Conservation (phyloP, 306 rosid species). For the Quercus mongolica region DNA sequence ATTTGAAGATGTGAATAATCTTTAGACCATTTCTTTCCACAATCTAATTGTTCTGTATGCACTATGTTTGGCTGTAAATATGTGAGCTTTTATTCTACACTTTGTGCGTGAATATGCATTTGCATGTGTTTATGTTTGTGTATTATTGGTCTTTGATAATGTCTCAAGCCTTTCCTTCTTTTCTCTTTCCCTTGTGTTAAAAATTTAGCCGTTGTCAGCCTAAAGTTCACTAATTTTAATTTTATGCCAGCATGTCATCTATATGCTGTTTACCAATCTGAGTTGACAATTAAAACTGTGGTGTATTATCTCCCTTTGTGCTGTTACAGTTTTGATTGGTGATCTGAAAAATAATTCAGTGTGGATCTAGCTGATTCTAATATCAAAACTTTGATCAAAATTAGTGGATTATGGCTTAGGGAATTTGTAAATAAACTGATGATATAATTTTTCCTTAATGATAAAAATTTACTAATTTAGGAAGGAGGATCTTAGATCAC, state of each 20-base stretch:
- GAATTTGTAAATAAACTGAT: too few relatives aligned
- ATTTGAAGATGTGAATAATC: neutral
- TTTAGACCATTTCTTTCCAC: neutral
- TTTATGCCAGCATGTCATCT: neutral
- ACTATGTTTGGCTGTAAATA: neutral
- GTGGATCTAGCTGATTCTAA: neutral
- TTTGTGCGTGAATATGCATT: neutral
- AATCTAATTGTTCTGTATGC: neutral
- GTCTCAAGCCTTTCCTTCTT: neutral
- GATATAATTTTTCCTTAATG: too few relatives aligned
- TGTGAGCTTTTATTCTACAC: neutral
- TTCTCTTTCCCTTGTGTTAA: neutral
- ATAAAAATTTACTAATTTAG: too few relatives aligned
- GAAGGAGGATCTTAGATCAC: too few relatives aligned
- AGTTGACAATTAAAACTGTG: neutral
- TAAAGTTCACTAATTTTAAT: neutral
- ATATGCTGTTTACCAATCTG: neutral
- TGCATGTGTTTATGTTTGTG: neutral
- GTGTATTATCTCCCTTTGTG: too few relatives aligned
- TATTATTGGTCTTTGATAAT: neutral
- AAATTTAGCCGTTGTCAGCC: too few relatives aligned
- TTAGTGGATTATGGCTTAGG: too few relatives aligned
- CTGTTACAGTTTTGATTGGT: too few relatives aligned
- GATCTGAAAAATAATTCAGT: too few relatives aligned
- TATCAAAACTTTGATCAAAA: neutral